A percentile compares a stretch with the other conserved stretches of the same genome.
phyloP scores from a whole-genome alignment of 768 basidiomycete species.

The Rhizopogon vinicolor region DNA sequence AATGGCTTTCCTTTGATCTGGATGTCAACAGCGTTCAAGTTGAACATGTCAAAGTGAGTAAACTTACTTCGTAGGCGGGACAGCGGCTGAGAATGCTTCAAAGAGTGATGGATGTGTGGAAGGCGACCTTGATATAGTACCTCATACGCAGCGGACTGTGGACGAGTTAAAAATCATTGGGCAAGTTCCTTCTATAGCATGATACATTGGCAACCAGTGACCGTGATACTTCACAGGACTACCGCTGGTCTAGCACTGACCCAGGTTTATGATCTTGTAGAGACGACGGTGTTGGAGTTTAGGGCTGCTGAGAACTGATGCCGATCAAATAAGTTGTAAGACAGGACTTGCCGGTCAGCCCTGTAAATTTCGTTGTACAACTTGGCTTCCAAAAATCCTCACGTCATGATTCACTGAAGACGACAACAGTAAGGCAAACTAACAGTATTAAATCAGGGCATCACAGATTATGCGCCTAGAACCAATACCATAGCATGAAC shows the following conservation, averaged over 20 bases:
- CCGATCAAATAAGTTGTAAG: background rate
- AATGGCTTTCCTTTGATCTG: background rate
- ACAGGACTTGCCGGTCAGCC: background rate
- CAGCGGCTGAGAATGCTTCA: no score
- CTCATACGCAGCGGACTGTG: no score
- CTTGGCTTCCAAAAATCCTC: no score
- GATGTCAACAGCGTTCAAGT: no score
- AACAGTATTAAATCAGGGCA: background rate
- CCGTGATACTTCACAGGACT: conserved; percentile 5
- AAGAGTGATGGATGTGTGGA: no score
- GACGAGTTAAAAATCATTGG: background rate
- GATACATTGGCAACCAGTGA: background rate
- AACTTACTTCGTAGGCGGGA: no score
- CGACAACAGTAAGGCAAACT: background rate
- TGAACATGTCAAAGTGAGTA: no score
- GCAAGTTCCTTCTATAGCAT: background rate
- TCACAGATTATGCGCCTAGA: background rate
- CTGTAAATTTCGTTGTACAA: no score
- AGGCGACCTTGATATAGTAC: no score
- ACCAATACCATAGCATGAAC: background rate
- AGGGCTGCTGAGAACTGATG: background rate
- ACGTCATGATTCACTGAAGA: no score
- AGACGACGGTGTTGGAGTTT: conserved; percentile 12
- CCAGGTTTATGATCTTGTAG: conserved; percentile 23
- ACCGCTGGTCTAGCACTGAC: conserved; percentile 16